Evolutionary conservation across 2,329 filamentous ascomycete species (phyloP), one percentile per base, ranked within the genome.

Genomic region (Leptographium wingfieldii): DNA sequence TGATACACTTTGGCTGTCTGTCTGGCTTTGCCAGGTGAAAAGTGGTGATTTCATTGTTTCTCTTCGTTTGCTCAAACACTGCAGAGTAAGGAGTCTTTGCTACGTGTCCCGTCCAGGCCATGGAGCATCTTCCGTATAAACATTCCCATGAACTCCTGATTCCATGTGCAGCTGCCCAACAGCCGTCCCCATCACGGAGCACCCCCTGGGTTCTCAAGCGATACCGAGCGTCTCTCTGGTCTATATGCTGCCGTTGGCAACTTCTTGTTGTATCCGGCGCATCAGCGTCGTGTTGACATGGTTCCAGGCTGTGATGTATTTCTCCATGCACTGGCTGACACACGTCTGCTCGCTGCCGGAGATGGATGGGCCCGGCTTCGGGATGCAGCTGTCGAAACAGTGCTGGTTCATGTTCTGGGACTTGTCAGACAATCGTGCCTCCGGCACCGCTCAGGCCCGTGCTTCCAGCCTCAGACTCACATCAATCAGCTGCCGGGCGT

Each of bases 231-330:
- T 11, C 19, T 29, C 29, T 22, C 14, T 12, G 62, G 57, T 56
- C 51, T 58, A 59, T 52, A 62, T 49, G 43, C 52, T 58, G 55
- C 64, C 62, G 64, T 71, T 72, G 60, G 65, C 67, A 59, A 74
- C 75, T 74, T 86, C 84, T 65, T 79, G 77, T 72, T 86, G 83
- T 73, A 84, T 72, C 66, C 82, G 79, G 63, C 73, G 73, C 68
- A 90, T 81, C 71, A 90, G 90, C 49, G 84, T 78, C 55, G 78
- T 73, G 75, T 85, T 87, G 68, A 89, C 84, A 64, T 80, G 76
- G 74, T 91, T 91, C 88, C 88, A 92, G 12, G 87, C 81, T 38
- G 79, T 75, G 78, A 92, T 89, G 78, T 92, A 92, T 73, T 92
- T 92, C 68, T 92, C 87, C 83, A 91, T 88, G 77, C 88, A 92